phyloP scores from a whole-genome alignment of 1,284 basidiomycete genomes.

The Moniliella sp. region DNA sequence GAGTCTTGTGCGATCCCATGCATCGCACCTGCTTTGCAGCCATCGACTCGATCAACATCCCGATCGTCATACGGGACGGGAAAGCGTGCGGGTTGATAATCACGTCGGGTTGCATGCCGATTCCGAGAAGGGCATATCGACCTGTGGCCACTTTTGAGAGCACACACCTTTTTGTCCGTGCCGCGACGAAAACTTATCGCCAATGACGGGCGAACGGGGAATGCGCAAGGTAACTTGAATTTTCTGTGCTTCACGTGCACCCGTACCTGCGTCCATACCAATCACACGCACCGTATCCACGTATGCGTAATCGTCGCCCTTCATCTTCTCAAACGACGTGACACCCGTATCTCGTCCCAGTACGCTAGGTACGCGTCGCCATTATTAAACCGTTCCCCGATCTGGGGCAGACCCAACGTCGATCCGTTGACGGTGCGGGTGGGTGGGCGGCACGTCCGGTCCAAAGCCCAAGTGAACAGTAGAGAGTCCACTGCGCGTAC shows the following conservation, averaged over 20 bases:
- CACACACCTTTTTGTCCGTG: conserved; percentile 99
- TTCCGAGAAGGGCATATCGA: conserved; percentile 98
- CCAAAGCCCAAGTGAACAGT: conserved; percentile 59
- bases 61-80: conserved; percentile 98
- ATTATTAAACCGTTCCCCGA: conserved; percentile 50
- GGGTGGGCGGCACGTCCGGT: conserved; percentile 26
- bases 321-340: conserved; percentile 79
- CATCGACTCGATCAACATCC: conserved; percentile 98
- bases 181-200: conserved; percentile 95
- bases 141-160: conserved; percentile 90
- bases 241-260: conserved; percentile 73
- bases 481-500: conserved; percentile 34
- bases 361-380: conserved; percentile 58
- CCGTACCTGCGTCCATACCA: conserved; percentile 64
- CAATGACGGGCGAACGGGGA: conserved; percentile 83
- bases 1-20: conserved; percentile 94
- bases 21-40: conserved; percentile 96
- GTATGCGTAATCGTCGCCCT: conserved; percentile 78
- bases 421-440: conserved; percentile 40
- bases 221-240: conserved; percentile 82
- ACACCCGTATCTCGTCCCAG: conserved; percentile 64
- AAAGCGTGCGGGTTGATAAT: conserved; percentile 99
- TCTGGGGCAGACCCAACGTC: conserved; percentile 61
- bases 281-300: conserved; percentile 79
- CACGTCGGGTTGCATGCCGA: conserved; percentile 93